Evolutionary conservation across 305 asterid species (phyloP).

Genomic region (Fraxinus paxiana): DNA sequence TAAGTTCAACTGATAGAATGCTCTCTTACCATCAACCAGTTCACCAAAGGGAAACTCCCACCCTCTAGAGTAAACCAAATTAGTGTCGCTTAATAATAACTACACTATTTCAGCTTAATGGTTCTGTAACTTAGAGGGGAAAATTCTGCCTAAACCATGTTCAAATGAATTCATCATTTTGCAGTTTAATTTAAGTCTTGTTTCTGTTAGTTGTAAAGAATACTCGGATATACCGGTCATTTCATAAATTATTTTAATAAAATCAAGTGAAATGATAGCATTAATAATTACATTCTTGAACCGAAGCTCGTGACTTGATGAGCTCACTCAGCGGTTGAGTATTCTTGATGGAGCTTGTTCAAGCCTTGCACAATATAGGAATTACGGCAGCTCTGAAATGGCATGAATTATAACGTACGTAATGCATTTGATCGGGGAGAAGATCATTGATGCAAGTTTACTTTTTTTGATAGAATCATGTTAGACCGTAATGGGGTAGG

Average conservation of each 20-base stretch:
- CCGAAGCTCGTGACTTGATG: not conserved
- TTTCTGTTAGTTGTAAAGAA: not conserved
- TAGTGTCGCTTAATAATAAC: not conserved
- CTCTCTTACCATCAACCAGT: slow-evolving; percentile 6
- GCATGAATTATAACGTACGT: not conserved
- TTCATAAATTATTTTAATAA: not conserved
- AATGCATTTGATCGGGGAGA: not conserved
- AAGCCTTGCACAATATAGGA: not conserved
- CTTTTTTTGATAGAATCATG: not conserved
- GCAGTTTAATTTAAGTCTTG: not conserved
- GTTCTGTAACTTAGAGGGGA: not conserved
- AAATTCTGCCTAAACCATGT: not conserved
- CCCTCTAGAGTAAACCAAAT: not conserved
- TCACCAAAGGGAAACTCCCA: slow-evolving; percentile 5
- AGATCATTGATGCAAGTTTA: not conserved
- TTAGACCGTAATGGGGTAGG: not conserved
- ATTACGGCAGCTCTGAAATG: not conserved
- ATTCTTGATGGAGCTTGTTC: not conserved
- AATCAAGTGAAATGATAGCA: not conserved
- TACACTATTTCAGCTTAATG: slow-evolving; percentile 13
- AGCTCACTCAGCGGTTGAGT: not conserved
- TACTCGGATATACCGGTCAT: not conserved
- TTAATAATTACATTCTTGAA: not conserved
- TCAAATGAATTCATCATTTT: not conserved
- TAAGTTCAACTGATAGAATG: slow-evolving; percentile 7